These are phyloP conservation scores for Arthrocladium fulminans DNA, from an alignment of 2,329 filamentous ascomycete species.

Conservation along the genomic window DNA sequence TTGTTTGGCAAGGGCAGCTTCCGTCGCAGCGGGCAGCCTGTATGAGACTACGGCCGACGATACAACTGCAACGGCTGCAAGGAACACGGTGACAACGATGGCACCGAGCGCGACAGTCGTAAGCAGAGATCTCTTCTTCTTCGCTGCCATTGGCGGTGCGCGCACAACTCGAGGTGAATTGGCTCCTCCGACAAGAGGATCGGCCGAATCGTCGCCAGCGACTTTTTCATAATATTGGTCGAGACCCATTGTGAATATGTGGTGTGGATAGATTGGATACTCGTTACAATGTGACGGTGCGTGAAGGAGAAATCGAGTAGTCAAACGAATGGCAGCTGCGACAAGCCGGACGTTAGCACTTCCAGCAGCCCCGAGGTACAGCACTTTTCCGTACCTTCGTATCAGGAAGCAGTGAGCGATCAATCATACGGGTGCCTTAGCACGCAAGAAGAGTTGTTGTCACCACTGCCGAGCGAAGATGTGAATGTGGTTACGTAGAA, in stretches of 20 bases:
- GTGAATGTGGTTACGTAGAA: background rate
- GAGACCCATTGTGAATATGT: background rate
- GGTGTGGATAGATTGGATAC: background rate
- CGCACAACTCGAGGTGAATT: background rate
- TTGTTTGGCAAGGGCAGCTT: conserved; percentile 4
- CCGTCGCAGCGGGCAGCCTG: conserved; percentile 5
- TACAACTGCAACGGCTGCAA: conserved; percentile 1
- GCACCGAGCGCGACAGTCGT: conserved; percentile 1
- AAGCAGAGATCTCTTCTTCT: conserved; percentile 4
- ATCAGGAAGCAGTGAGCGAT: background rate
- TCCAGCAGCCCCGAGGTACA: background rate
- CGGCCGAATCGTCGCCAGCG: conserved; percentile 8
- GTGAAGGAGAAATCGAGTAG: background rate
- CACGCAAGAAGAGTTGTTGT: background rate
- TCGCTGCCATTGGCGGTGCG: background rate
- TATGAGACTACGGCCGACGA: conserved; percentile 8
- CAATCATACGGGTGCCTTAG: background rate
- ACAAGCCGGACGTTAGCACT: background rate
- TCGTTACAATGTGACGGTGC: background rate
- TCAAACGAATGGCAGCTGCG: conserved; percentile 4
- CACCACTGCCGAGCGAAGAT: background rate
- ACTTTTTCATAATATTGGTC: conserved; percentile 12
- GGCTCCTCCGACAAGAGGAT: conserved; percentile 6
- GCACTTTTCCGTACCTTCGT: background rate
- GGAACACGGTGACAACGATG: conserved; percentile 1